Evolutionary conservation across 2,329 filamentous ascomycete genomes (phyloP), one percentile per base, ranked within the genome.

Genomic region (Dryadomyces quercus-mongolicae): DNA sequence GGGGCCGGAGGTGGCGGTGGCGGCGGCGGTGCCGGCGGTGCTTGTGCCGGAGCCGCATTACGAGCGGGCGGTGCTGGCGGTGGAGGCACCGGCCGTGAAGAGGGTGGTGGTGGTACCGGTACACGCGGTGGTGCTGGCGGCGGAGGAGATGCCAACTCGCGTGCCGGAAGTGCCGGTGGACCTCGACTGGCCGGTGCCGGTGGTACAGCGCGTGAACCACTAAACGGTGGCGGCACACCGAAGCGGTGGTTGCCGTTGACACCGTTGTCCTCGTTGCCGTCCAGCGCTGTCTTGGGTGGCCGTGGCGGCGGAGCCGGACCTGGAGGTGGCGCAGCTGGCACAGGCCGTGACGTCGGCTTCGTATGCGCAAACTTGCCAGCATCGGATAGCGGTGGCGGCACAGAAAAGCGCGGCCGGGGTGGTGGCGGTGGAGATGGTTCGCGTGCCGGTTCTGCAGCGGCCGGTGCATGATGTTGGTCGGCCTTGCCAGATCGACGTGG

Each of bases 341-440:
- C 64, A 15, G 66, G 69, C 64, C 60, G 72, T 65, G 58, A 71
- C 66, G 63, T 75, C 68, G 64, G 73, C 61, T 67, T 77, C 65
- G 54, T 69, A 70, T 84, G 76, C 3, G 86, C 89, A 65, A 82
- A 93, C 68, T 88, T 95, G 42, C 93, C 93, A 55, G 93, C 93
- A 67, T 95, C 91, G 54, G 88, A 82, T 56, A 97, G 71, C 2
- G 92, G 88, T 38, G 93, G 93, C 48, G 93, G 93, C 9, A 88
- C 92, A 60, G 83, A 79, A 71, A 95, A 97, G 62, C 77, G 78
- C 9, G 81, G 81, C 52, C 84, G 78, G n/a, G 84, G 81, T 10
- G 88, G 87, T 52, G 83, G 78, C 18, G 84, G 81, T 13, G 88
- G 87, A 15, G 84, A 82, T 15, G 85, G 80, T 56, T 88, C 85